Evolutionary conservation across 345 rosid genomes (phyloP).

Genomic region (Melaleuca alternifolia): DNA sequence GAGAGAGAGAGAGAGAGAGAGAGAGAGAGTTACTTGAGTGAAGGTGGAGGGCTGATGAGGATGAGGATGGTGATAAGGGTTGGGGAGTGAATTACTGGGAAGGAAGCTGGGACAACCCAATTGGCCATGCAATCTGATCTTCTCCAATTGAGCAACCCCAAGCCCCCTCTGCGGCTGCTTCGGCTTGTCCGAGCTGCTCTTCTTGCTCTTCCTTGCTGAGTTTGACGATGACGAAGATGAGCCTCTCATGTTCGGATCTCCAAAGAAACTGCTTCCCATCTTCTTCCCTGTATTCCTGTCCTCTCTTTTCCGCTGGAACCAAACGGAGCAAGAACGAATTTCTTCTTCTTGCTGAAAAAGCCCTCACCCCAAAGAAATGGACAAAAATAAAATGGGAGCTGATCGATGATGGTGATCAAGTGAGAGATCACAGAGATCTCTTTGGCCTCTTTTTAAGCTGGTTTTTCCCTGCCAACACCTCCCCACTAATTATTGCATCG

Average conservation of each 20-base stretch:
- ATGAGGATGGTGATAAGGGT: conserved; percentile 5
- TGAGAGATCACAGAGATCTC: background rate
- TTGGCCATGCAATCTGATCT: conserved; percentile 14
- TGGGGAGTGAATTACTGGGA: conserved; percentile 8
- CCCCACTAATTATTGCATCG: conserved; percentile 63
- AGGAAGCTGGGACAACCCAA: conserved; percentile 10
- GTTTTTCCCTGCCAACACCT: conserved; percentile 9
- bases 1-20: background rate
- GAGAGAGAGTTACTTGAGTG: conserved; percentile 36
- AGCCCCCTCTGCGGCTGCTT: conserved; percentile 97
- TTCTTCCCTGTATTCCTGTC: background rate
- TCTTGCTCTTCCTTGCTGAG: conserved; percentile 53
- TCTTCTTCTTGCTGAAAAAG: background rate
- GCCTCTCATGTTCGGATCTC: conserved; percentile 52
- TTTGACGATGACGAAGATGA: background rate
- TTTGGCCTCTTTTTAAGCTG: conserved; percentile 23
- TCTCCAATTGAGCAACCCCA: conserved; percentile 92
- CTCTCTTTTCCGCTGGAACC: background rate
- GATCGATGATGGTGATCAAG: background rate
- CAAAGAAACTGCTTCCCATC: conserved; percentile 70
- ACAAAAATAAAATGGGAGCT: background rate
- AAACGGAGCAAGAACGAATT: background rate
- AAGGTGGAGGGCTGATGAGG: conserved; percentile 35
- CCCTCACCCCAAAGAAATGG: background rate
- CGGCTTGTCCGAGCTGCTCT: conserved; percentile 34